A percentile compares a stretch with the other conserved stretches of the same genome.
Conservation (phyloP, 148 eudicot species). For the Beta vulgaris region DNA sequence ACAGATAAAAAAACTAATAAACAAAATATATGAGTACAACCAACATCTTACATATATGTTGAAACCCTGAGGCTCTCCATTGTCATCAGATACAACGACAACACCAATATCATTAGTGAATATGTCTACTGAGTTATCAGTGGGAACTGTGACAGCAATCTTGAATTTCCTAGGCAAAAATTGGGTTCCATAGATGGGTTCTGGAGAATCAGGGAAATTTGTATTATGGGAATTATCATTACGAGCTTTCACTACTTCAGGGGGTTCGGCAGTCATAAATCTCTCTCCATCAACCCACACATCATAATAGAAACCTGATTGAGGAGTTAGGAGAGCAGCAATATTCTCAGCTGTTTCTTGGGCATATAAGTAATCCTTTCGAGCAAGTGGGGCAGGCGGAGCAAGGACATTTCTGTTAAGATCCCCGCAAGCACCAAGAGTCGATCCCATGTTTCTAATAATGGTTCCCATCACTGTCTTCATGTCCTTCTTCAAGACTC, state of each 20-base stretch:
- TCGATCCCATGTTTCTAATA: constrained; percentile 85
- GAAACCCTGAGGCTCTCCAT: constrained; percentile 91
- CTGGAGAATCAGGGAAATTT: constrained; percentile 87
- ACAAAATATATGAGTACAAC: background rate
- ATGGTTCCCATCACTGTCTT: constrained; percentile 92
- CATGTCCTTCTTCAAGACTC: constrained; percentile 81
- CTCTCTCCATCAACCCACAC: constrained; percentile 99
- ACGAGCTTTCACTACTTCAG: constrained; percentile 85
- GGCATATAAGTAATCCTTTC: constrained; percentile 85
- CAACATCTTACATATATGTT: constrained; percentile 72
- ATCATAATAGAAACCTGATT: constrained; percentile 98
- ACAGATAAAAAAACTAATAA: background rate
- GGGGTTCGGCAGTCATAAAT: constrained; percentile 88
- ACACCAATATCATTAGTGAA: constrained; percentile 93
- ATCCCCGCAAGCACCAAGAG: constrained; percentile 99
- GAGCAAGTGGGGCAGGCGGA: constrained; percentile 86
- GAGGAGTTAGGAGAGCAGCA: constrained; percentile 89
- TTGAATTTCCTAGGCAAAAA: constrained; percentile 97
- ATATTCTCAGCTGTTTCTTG: constrained; percentile 93
- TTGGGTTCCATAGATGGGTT: constrained; percentile 97
- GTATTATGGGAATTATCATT: constrained; percentile 97
- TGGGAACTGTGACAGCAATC: constrained; percentile 89
- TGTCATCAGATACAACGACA: constrained; percentile 76
- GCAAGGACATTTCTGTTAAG: constrained; percentile 95
- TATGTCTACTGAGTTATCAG: constrained; percentile 88